A percentile compares a stretch with the other conserved stretches of the same genome.
phyloP scores from a whole-genome alignment of 2,329 filamentous ascomycete species.

The Akanthomyces muscarius region DNA sequence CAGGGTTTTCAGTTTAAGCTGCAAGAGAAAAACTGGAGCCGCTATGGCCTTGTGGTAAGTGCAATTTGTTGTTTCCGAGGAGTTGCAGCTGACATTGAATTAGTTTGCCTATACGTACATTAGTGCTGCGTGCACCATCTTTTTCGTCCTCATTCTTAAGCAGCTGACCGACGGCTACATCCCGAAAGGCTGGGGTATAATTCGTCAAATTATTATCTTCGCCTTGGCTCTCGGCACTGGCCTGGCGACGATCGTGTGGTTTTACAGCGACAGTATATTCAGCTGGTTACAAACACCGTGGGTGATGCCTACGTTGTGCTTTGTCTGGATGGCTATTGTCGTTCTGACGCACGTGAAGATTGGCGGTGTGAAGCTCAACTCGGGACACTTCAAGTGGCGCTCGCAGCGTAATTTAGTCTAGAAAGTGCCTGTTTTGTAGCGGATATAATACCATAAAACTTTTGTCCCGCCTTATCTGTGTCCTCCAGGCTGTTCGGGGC shows the following conservation, averaged over 20 bases:
- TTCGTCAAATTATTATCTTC: slow-evolving; percentile 29
- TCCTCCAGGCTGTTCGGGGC: too few species aligned
- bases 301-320: slow-evolving; percentile 32
- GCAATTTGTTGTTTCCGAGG: not conserved
- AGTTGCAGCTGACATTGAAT: not conserved
- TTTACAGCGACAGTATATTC: slow-evolving; percentile 14
- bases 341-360: slow-evolving; percentile 28
- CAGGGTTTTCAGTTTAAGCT: slow-evolving; percentile 24
- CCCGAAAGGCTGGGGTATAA: slow-evolving; percentile 32
- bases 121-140: slow-evolving; percentile 28
- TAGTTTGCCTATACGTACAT: slow-evolving; percentile 35
- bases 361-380: slow-evolving; percentile 19
- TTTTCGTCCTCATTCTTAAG: slow-evolving; percentile 30
- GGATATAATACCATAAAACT: not conserved
- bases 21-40: slow-evolving; percentile 22
- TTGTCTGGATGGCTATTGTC: slow-evolving; percentile 33
- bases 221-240: slow-evolving; percentile 29
- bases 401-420: not conserved
- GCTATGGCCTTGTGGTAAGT: slow-evolving; percentile 32
- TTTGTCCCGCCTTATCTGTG: not conserved
- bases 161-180: slow-evolving; percentile 28
- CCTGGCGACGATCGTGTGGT: slow-evolving; percentile 27
- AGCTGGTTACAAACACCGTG: slow-evolving; percentile 28
- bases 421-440: not conserved
- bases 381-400: slow-evolving; percentile 11